Percentiles rank a stretch among this genome's conserved stretches.
Conservation (phyloP, 2,329 filamentous ascomycete genomes). For the Paecilomyces formosus region DNA sequence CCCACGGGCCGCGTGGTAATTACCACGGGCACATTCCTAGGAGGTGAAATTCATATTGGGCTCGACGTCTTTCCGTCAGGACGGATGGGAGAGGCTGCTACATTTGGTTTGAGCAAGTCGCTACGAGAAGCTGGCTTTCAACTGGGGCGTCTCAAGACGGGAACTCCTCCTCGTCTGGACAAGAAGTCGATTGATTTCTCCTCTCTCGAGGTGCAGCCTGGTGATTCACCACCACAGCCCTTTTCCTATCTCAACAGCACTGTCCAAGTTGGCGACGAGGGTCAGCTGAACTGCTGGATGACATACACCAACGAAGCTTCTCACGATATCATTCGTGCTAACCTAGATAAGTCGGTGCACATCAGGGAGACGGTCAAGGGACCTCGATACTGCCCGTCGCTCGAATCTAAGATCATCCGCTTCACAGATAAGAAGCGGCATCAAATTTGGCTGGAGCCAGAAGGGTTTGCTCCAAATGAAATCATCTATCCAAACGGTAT, state of each 20-base stretch:
- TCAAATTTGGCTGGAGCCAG: slow-evolving; percentile 94
- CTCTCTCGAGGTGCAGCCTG: slow-evolving; percentile 62
- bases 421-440: slow-evolving; percentile 76
- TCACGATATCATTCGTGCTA: slow-evolving; percentile 76
- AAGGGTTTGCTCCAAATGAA: slow-evolving; percentile 77
- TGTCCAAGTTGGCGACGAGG: slow-evolving; percentile 60
- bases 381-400: slow-evolving; percentile 87
- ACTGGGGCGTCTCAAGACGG: slow-evolving; percentile 86
- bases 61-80: slow-evolving; percentile 78
- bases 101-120: slow-evolving; percentile 86
- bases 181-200: slow-evolving; percentile 74
- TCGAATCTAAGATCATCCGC: slow-evolving; percentile 88
- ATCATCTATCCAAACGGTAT: slow-evolving; percentile 94
- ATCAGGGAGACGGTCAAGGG: slow-evolving; percentile 93
- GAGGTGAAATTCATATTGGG: slow-evolving; percentile 94
- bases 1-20: slow-evolving; percentile 78
- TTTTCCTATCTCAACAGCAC: slow-evolving; percentile 83
- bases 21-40: slow-evolving; percentile 90
- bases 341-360: slow-evolving; percentile 93
- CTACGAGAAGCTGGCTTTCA: slow-evolving; percentile 81
- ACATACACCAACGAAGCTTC: slow-evolving; percentile 79
- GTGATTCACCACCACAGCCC: slow-evolving; percentile 77
- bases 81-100: slow-evolving; percentile 88
- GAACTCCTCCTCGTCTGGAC: slow-evolving; percentile 83
- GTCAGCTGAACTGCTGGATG: slow-evolving; percentile 78